Percentiles rank a stretch among this genome's conserved stretches.
Evolutionary conservation across 2,329 filamentous ascomycete genomes (phyloP).

Genomic region (Colletotrichum neosansevieriae): DNA sequence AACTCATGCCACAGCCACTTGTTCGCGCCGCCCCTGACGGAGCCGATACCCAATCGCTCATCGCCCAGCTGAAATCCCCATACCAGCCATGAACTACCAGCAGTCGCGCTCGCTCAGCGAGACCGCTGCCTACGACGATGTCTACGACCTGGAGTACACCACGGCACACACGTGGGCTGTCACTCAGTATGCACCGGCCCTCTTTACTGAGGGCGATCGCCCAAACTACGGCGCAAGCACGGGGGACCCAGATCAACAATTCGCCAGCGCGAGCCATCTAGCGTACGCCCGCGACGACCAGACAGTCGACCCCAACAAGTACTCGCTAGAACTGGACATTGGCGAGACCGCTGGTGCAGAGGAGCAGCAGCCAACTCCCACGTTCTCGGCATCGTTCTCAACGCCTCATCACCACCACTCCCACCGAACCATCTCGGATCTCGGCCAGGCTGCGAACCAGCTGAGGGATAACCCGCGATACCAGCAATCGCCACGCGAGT

Average conservation of each 20-base stretch:
- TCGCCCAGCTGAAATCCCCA: background rate
- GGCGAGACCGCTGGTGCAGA: too few relatives aligned
- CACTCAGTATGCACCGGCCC: background rate
- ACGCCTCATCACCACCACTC: background rate
- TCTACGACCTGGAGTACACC: background rate
- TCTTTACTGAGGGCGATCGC: too few relatives aligned
- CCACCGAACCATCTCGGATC: background rate
- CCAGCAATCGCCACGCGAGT: background rate
- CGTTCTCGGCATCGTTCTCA: too few relatives aligned
- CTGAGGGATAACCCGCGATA: background rate
- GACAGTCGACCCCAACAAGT: too few relatives aligned
- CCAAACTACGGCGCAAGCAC: too few relatives aligned
- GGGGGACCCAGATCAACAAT: too few relatives aligned
- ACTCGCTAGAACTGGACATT: too few relatives aligned
- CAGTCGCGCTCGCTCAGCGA: background rate
- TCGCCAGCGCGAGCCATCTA: too few relatives aligned
- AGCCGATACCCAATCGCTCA: background rate
- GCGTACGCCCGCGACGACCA: too few relatives aligned
- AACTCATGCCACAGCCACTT: too few relatives aligned
- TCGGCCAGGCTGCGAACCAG: background rate
- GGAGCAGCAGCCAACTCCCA: too few relatives aligned
- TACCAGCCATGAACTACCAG: background rate
- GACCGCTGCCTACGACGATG: background rate
- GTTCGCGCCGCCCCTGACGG: too few relatives aligned
- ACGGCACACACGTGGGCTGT: background rate